phyloP scores from a whole-genome alignment of 106 monocot species.

The Dendrobium nobile region DNA sequence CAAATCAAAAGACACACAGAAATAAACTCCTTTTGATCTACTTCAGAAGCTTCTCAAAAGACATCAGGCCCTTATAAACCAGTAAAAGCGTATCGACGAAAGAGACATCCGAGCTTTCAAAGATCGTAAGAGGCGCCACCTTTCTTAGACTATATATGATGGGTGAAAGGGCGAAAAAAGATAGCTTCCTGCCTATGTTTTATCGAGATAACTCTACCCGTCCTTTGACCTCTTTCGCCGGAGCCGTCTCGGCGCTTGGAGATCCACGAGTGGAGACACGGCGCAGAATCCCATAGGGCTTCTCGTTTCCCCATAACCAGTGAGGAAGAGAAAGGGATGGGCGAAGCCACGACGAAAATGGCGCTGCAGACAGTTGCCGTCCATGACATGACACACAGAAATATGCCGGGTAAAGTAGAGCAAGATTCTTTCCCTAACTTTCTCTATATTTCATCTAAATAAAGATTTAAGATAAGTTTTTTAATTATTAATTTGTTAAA shows the following conservation, averaged over 20 bases:
- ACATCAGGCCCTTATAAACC: not conserved
- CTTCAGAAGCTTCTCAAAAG: not conserved
- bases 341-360: slow-evolving; percentile 1
- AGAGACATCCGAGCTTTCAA: not conserved
- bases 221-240: not conserved
- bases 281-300: slow-evolving; percentile 5
- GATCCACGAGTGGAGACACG: not conserved
- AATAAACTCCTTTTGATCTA: not conserved
- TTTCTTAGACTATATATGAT: not conserved
- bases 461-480: no score
- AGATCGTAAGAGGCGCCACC: not conserved
- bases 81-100: not conserved
- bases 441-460: no score
- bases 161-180: not conserved
- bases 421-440: not conserved
- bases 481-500: no score
- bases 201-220: slow-evolving; percentile 2
- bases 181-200: not conserved
- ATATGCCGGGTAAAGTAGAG: not conserved
- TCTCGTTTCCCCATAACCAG: not conserved
- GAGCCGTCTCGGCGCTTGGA: not conserved
- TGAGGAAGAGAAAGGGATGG: not conserved
- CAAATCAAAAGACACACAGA: not conserved
- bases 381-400: slow-evolving; percentile 1
- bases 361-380: not conserved